Percentiles rank a stretch among this genome's conserved stretches.
Evolutionary conservation across 2,329 filamentous ascomycete genomes (phyloP).

Genomic region (Xylaria sp.): DNA sequence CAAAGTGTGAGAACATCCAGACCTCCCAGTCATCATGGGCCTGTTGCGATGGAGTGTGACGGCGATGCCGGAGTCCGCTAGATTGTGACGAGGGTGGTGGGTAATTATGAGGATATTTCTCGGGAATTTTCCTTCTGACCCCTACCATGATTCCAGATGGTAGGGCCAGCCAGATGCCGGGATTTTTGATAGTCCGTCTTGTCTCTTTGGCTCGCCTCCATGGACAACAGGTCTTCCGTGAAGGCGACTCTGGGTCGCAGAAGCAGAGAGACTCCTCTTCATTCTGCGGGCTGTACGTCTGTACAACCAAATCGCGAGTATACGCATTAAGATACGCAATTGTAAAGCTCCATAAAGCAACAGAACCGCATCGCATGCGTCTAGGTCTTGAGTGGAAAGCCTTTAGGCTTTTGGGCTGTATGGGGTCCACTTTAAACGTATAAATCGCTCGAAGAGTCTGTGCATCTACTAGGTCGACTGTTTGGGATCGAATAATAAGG

Average conservation of each 20-base stretch:
- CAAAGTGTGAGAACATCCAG: slow-evolving; percentile 63
- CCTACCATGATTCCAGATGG: slow-evolving; percentile 71
- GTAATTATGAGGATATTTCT: slow-evolving; percentile 40
- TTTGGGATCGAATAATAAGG: slow-evolving; percentile 66
- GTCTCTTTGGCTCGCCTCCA: slow-evolving; percentile 65
- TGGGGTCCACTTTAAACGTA: slow-evolving; percentile 68
- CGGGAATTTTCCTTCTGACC: slow-evolving; percentile 61
- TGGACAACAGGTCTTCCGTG: slow-evolving; percentile 58
- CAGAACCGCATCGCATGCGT: slow-evolving; percentile 63
- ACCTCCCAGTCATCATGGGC: slow-evolving; percentile 61
- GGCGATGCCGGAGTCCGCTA: slow-evolving; percentile 47
- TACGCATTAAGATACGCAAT: slow-evolving; percentile 71
- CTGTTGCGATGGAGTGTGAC: slow-evolving; percentile 42
- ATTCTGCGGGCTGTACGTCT: slow-evolving; percentile 68
- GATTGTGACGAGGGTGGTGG: slow-evolving; percentile 37
- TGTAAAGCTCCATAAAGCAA: slow-evolving; percentile 70
- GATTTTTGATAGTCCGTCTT: slow-evolving; percentile 66
- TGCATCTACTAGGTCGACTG: slow-evolving; percentile 71
- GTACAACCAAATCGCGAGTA: slow-evolving; percentile 71
- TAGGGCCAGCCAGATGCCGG: slow-evolving; percentile 73
- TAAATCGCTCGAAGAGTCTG: slow-evolving; percentile 66
- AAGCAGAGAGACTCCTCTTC: slow-evolving; percentile 69
- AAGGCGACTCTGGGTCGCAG: slow-evolving; percentile 56
- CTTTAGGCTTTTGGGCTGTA: slow-evolving; percentile 69
- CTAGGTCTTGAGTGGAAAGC: slow-evolving; percentile 66